Evolutionary conservation across 768 basidiomycete species (phyloP), one percentile per base, ranked within the genome.

Genomic region (Pleurotus eryngii): DNA sequence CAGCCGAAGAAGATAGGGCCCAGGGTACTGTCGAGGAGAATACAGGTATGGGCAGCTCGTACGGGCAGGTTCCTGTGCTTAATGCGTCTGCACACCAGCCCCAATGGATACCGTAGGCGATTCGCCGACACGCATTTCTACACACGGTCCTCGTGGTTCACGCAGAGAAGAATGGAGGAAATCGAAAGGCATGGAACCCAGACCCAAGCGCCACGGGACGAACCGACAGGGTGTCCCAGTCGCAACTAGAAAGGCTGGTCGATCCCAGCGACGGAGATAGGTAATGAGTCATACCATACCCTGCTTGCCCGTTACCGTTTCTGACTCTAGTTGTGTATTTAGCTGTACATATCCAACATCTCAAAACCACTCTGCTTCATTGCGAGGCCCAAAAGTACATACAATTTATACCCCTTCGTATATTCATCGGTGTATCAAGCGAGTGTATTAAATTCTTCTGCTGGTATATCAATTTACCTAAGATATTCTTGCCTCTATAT

Each of bases 101-200:
- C 70, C 73, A 3, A 87, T 86, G 84, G 73, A 75, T 53, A 65
- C 86, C 42, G 87, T 90, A n/a, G 55, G 69, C 22, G 70, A 70
- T 46, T 62, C 63, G 57, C 51, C 72, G 3, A 68, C 67, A 49
- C 68, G 67, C 18, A 77, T 94, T 60, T 94, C 92, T 7, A 95
- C 93, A 2, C 90, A 94, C 64, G 93, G 92, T 11, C 81, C 86
- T 2, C 83, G 92, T 30, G 76, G 79, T 49, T 89, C 90, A 48
- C 76, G 93, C 59, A 78, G 90, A 60, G 92, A 93, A 67, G 78
- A 84, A 61, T 95, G 93, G 93, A 76, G 92, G 67, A 73, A 73
- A 56, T 87, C 92, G 20, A 95, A 93, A 68, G 93, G 93, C 27
- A 65, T 90, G 70, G 65, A 74, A 6, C 71, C 84, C 22, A 68